Percentiles rank a stretch among this genome's conserved stretches.
Evolutionary conservation across 257 asterid species (phyloP).

Genomic region (Solanum peruvianum): DNA sequence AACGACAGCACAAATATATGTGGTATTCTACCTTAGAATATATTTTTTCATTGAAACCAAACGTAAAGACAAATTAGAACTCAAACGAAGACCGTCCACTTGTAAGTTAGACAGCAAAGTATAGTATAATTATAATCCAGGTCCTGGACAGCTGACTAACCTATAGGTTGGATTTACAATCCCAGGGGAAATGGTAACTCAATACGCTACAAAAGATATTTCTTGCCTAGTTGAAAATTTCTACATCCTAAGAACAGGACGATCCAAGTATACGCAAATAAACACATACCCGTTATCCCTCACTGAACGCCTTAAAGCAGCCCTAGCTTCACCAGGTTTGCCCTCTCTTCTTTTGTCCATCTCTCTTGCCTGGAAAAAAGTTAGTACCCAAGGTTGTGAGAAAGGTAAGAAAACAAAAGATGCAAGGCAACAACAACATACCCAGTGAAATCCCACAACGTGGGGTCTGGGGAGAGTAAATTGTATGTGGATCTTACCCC

Average conservation of each 20-base stretch:
- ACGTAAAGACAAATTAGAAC: neutral
- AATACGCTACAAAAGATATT: neutral
- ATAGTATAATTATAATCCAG: neutral
- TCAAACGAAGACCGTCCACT: neutral
- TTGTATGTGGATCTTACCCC: neutral
- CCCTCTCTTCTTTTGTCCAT: slow-evolving; percentile 97
- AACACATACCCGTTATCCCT: slow-evolving; percentile 79
- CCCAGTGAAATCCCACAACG: neutral
- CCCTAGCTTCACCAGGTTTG: slow-evolving; percentile 93
- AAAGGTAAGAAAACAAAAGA: neutral
- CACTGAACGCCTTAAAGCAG: slow-evolving; percentile 89
- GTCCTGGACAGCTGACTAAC: neutral
- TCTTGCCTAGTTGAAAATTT: neutral
- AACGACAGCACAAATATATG: neutral
- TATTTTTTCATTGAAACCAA: neutral
- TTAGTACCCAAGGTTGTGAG: neutral
- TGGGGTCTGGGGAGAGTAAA: neutral
- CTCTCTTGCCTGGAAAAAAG: slow-evolving; percentile 71
- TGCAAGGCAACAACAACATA: neutral
- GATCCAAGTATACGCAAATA: neutral
- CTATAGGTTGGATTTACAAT: neutral
- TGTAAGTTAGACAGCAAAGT: neutral
- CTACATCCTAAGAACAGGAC: neutral
- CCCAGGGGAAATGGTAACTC: neutral
- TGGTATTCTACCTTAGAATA: neutral